Conservation (phyloP, 495 filamentous ascomycete genomes). For the Penicillium daleae region DNA sequence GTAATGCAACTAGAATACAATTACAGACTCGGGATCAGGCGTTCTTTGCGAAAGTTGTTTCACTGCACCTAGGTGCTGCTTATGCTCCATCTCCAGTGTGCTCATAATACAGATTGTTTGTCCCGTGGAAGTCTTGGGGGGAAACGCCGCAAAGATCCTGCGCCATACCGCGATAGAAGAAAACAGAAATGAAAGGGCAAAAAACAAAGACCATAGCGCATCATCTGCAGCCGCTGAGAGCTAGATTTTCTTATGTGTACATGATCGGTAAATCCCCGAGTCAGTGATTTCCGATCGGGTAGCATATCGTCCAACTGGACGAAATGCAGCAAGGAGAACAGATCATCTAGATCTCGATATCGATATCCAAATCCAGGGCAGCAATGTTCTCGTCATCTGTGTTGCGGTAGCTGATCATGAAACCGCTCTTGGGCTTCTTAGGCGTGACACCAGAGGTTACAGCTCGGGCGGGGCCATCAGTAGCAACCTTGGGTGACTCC, state of each 20-base stretch:
- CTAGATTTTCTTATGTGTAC: constrained; percentile 9
- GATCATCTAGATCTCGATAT: constrained; percentile 66
- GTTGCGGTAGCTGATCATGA: constrained; percentile 70
- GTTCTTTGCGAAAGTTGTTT: neutral
- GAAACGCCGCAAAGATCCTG: constrained; percentile 19
- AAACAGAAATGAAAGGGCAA: constrained; percentile 7
- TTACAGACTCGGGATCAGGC: neutral
- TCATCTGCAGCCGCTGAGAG: neutral
- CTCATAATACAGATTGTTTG: constrained; percentile 27
- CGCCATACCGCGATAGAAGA: constrained; percentile 15
- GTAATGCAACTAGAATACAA: neutral
- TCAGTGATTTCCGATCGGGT: neutral
- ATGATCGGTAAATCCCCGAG: neutral
- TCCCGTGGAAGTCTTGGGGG: constrained; percentile 18
- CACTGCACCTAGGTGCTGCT: constrained; percentile 7
- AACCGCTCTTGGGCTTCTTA: constrained; percentile 61
- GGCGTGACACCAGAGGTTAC: constrained; percentile 43
- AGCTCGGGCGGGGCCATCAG: constrained; percentile 28
- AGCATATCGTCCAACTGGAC: neutral
- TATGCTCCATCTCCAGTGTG: constrained; percentile 22
- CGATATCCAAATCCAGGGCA: constrained; percentile 78
- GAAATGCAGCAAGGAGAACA: neutral
- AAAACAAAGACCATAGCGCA: neutral
- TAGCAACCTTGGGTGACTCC: constrained; percentile 48
- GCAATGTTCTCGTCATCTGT: constrained; percentile 87